phyloP scores from a whole-genome alignment of 768 basidiomycete species.

The Harrya chromipes region DNA sequence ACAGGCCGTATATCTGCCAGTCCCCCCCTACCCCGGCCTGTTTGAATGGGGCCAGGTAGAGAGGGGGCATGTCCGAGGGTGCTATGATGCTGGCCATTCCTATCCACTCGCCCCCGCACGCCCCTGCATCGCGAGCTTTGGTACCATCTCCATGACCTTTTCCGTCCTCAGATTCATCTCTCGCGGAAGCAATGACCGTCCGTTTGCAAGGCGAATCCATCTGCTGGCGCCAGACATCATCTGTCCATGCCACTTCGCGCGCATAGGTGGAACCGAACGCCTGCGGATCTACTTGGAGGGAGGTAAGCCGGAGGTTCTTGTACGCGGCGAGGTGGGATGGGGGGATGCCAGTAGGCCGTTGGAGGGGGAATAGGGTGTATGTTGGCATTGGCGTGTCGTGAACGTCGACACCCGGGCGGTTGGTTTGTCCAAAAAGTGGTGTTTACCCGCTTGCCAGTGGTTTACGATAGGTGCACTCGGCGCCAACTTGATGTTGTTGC shows the following conservation, averaged over 20 bases:
- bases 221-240: conserved; percentile 22
- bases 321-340: conserved; percentile 24
- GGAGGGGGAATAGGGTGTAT: conserved; percentile 16
- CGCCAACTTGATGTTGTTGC: too few relatives aligned
- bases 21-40: conserved; percentile 9
- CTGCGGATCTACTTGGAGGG: conserved; percentile 21
- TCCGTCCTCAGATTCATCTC: not conserved
- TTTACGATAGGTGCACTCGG: too few relatives aligned
- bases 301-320: conserved; percentile 20
- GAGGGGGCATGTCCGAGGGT: conserved; percentile 12
- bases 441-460: too few relatives aligned
- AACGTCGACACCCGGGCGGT: too few relatives aligned
- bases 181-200: conserved; percentile 16
- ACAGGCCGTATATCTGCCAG: conserved; percentile 22
- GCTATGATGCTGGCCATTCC: conserved; percentile 12
- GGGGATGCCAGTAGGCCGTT: conserved; percentile 6
- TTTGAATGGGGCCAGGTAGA: conserved; percentile 8
- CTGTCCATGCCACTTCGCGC: conserved; percentile 19
- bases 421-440: too few relatives aligned
- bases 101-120: conserved; percentile 16
- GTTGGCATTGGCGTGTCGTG: not conserved
- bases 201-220: conserved; percentile 11
- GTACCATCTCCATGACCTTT: not conserved
- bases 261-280: conserved; percentile 23
- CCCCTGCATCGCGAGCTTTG: not conserved